These are phyloP conservation scores for Euphorbia neoarborescens DNA, from an alignment of 441 rosid genomes.

Conservation along the genomic window DNA sequence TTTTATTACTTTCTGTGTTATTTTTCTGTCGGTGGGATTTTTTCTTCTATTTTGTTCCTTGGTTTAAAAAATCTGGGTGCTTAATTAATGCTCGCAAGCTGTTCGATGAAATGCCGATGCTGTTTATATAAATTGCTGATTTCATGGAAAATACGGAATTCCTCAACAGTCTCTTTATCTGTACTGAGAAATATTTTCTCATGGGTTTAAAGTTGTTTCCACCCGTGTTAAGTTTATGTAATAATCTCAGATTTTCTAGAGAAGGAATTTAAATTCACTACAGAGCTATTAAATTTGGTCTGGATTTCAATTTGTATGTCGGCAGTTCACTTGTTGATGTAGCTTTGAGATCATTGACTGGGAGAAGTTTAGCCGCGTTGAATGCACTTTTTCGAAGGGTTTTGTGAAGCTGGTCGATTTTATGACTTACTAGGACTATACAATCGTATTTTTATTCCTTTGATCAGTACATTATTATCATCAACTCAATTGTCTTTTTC, in stretches of 20 bases:
- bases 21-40: too few species aligned
- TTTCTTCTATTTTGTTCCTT: too few species aligned
- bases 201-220: slow-evolving; percentile 47
- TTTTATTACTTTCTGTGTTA: too few species aligned
- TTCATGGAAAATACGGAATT: slow-evolving; percentile 37
- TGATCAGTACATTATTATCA: too few species aligned
- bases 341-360: slow-evolving; percentile 46
- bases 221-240: slow-evolving; percentile 56
- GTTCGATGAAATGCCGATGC: slow-evolving; percentile 63
- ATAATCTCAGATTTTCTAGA: slow-evolving; percentile 24
- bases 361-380: slow-evolving; percentile 45
- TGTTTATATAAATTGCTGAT: slow-evolving; percentile 53
- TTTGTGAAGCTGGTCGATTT: slow-evolving; percentile 33
- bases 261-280: slow-evolving; percentile 66
- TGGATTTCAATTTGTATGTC: slow-evolving; percentile 39
- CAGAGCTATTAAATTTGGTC: slow-evolving; percentile 54
- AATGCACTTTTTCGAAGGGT: slow-evolving; percentile 44
- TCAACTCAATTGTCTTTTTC: too few species aligned
- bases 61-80: slow-evolving; percentile 38
- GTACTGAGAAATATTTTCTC: slow-evolving; percentile 46
- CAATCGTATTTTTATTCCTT: too few species aligned
- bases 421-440: slow-evolving; percentile 34
- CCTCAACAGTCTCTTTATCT: slow-evolving; percentile 33
- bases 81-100: slow-evolving; percentile 35
- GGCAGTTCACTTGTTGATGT: slow-evolving; percentile 54